phyloP scores from a whole-genome alignment of 257 asterid species.

The Solanum etuberosum region DNA sequence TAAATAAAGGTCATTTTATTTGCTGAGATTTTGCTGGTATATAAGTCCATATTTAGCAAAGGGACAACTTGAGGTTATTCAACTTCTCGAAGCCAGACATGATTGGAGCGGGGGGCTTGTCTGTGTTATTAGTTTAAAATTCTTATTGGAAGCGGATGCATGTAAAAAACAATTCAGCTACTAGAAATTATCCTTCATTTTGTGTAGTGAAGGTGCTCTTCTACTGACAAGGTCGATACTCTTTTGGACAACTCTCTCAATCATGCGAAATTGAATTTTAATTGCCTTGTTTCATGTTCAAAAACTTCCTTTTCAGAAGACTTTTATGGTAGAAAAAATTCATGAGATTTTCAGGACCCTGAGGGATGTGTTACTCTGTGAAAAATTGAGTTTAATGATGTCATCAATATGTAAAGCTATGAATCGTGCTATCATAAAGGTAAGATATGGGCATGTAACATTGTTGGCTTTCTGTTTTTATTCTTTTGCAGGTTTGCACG shows the following conservation, averaged over 20 bases:
- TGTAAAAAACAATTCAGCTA: not conserved
- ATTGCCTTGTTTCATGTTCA: not conserved
- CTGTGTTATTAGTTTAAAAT: not conserved
- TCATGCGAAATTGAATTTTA: not conserved
- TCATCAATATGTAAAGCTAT: not conserved
- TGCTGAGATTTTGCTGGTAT: not conserved
- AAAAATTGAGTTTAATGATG: not conserved
- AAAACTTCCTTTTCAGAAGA: not conserved
- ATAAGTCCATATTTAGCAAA: not conserved
- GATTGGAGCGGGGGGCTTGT: not conserved
- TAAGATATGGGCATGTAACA: not conserved
- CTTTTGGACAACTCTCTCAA: not conserved
- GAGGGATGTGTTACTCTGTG: not conserved
- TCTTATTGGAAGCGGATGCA: not conserved
- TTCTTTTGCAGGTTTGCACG: constrained; percentile 67
- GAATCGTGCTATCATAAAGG: not conserved
- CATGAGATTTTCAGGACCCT: not conserved
- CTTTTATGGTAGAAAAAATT: not conserved
- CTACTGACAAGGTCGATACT: not conserved
- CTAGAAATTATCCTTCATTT: not conserved
- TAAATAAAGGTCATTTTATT: not conserved
- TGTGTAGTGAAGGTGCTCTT: not conserved
- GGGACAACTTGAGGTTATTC: not conserved
- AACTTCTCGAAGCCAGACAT: not conserved
- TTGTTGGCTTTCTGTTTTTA: not conserved